A percentile compares a stretch with the other conserved stretches of the same genome.
phyloP scores from a whole-genome alignment of 352 stramenopile genomes.

The Phytopythium kandeliae region DNA sequence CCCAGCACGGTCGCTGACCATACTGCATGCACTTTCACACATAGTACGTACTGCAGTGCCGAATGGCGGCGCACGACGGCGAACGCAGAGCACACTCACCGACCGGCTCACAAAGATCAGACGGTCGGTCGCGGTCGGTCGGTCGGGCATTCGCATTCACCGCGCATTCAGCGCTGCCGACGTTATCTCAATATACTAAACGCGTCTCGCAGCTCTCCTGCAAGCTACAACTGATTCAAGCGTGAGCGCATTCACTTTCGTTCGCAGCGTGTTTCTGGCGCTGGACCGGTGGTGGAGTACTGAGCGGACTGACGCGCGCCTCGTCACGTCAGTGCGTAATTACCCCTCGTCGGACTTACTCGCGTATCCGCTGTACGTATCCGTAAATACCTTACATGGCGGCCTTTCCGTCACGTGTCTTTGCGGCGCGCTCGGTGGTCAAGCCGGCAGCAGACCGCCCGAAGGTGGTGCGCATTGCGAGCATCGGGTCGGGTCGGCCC shows the following conservation, averaged over 20 bases:
- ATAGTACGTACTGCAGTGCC: too few species aligned
- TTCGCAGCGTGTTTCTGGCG: too few species aligned
- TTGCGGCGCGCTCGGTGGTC: slow-evolving; percentile 3
- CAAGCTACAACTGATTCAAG: too few species aligned
- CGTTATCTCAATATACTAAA: neutral
- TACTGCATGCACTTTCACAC: too few species aligned
- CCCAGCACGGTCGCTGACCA: too few species aligned
- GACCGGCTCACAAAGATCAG: slow-evolving; percentile 3
- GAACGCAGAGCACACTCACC: too few species aligned
- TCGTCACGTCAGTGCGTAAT: neutral
- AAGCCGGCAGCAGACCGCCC: neutral
- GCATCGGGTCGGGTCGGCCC: neutral
- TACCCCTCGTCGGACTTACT: neutral
- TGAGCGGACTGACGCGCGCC: too few species aligned
- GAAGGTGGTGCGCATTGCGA: too few species aligned
- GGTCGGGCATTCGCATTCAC: slow-evolving; percentile 31
- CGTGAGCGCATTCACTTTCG: too few species aligned
- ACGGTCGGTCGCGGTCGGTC: slow-evolving; percentile 8
- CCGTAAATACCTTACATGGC: neutral
- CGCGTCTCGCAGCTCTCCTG: too few species aligned
- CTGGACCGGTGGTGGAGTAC: neutral
- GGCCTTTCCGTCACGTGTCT: neutral
- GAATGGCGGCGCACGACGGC: too few species aligned
- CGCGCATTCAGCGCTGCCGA: neutral
- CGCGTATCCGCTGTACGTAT: neutral